These are phyloP conservation scores for Paraconiothyrium brasiliense DNA, from an alignment of 2,329 filamentous ascomycete species.

Conservation along the genomic window DNA sequence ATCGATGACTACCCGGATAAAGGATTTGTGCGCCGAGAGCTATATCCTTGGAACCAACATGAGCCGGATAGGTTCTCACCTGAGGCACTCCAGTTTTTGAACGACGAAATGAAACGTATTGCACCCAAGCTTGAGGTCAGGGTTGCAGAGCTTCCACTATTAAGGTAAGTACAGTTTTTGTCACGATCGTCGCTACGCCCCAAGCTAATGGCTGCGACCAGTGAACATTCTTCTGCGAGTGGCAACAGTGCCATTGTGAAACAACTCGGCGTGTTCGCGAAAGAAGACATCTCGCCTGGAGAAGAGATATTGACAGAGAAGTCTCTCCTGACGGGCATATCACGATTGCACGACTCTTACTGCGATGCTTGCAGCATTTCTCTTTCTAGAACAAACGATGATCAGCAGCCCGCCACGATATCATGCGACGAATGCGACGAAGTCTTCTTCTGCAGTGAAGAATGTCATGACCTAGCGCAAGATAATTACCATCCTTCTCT, in stretches of 20 bases:
- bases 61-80: constrained; percentile 67
- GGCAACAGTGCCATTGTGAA: constrained; percentile 66
- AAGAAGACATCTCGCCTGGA: constrained; percentile 78
- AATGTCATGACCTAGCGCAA: constrained; percentile 65
- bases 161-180: constrained; percentile 50
- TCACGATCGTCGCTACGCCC: neutral
- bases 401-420: constrained; percentile 41
- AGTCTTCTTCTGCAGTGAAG: constrained; percentile 67
- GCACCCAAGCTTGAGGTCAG: constrained; percentile 85
- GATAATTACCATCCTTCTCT: constrained; percentile 66
- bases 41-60: constrained; percentile 70
- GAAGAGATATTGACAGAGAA: constrained; percentile 83
- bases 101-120: constrained; percentile 71
- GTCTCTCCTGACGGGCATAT: constrained; percentile 87
- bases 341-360: constrained; percentile 82
- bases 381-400: constrained; percentile 60
- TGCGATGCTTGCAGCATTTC: constrained; percentile 89
- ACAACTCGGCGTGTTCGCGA: constrained; percentile 92
- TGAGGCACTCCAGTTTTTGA: constrained; percentile 72
- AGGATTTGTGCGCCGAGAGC: constrained; percentile 72
- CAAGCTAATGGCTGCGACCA: neutral
- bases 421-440: constrained; percentile 66
- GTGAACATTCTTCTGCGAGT: constrained; percentile 53
- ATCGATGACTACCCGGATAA: constrained; percentile 71
- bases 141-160: constrained; percentile 76